Evolutionary conservation across 2,329 filamentous ascomycete genomes (phyloP).

Genomic region (Lomentospora prolificans): DNA sequence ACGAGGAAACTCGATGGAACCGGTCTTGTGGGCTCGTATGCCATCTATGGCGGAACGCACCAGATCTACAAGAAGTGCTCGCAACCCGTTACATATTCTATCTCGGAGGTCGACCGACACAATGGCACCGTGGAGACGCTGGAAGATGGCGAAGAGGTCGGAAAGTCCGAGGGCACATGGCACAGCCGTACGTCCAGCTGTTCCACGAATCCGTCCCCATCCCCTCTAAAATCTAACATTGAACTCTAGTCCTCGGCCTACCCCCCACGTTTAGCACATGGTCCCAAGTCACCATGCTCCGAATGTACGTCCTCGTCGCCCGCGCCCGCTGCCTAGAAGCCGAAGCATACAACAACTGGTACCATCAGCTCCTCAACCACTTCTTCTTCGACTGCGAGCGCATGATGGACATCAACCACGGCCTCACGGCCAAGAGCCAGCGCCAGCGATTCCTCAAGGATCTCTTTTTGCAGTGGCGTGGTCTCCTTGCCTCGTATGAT

Average conservation of each 20-base stretch:
- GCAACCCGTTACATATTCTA: constrained; percentile 62
- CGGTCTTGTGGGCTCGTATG: constrained; percentile 6
- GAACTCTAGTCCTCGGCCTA: constrained; percentile 59
- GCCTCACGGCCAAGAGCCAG: constrained; percentile 47
- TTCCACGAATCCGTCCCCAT: background rate
- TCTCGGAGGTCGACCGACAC: constrained; percentile 57
- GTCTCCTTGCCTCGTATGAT: constrained; percentile 73
- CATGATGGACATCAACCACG: constrained; percentile 73
- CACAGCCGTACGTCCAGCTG: constrained; percentile 55
- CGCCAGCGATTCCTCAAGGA: constrained; percentile 70
- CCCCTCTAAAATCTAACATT: background rate
- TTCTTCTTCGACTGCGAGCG: constrained; percentile 88
- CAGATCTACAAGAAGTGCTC: constrained; percentile 5
- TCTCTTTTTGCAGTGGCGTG: constrained; percentile 87
- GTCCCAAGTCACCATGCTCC: constrained; percentile 92
- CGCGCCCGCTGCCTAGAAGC: constrained; percentile 70
- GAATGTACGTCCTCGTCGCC: constrained; percentile 85
- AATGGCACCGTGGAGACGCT: constrained; percentile 60
- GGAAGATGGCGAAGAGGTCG: constrained; percentile 72
- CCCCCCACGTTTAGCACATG: constrained; percentile 87
- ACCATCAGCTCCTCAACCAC: constrained; percentile 86
- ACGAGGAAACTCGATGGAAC: background rate
- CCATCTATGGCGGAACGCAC: constrained; percentile 6
- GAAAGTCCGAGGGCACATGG: constrained; percentile 68
- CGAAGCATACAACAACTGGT: constrained; percentile 63